Base-by-base conservation (phyloP, 345 rosid genomes). In the Isatis tinctoria region DNA sequence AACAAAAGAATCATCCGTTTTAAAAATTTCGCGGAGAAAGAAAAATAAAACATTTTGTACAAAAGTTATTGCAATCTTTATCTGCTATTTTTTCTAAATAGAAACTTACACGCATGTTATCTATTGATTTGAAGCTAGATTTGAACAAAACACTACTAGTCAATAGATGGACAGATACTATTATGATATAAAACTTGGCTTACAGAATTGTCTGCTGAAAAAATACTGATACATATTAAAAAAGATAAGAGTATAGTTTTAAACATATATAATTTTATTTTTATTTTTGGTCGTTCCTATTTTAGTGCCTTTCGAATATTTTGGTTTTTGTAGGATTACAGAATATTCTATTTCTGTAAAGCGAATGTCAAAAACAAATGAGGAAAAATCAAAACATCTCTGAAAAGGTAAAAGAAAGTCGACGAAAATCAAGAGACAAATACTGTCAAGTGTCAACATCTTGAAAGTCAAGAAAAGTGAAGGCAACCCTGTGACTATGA, bases 401-500 rank as follows among this genome's bases (percentile, higher is more conserved):
- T 63, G 27, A 28, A n/a, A 62, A 51, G 51, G 4, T 16, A 27
- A 30, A 62, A 33, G 37, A 0, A n/a, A 57, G 77, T 64, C 77
- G 64, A 64, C 43, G 56, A 53, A 63, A 32, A 52, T 41, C 13
- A 43, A 53, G 45, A 61, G 41, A 41, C 30, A 33, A 7, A 48
- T 45, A 44, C 5, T 32, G n/a, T 47, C 39, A 56, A 70, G 52
- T 44, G 58, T 64, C 77, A 36, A 53, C 43, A 52, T 62, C 76
- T 62, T 72, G 53, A 18, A 62, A 63, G 45, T n/a, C 35, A 33
- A 10, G 22, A 73, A 43, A 64, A 54, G 65, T 64, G 47, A 43
- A 72, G 39, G 61, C 10, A 51, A 33, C 12, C 10, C 56, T 41
- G 7, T 48, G 58, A 60, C 61, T 35, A 51, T 35, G 60, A 60